phyloP scores from a whole-genome alignment of 2,329 filamentous ascomycete genomes.

The Colletotrichum sp. region DNA sequence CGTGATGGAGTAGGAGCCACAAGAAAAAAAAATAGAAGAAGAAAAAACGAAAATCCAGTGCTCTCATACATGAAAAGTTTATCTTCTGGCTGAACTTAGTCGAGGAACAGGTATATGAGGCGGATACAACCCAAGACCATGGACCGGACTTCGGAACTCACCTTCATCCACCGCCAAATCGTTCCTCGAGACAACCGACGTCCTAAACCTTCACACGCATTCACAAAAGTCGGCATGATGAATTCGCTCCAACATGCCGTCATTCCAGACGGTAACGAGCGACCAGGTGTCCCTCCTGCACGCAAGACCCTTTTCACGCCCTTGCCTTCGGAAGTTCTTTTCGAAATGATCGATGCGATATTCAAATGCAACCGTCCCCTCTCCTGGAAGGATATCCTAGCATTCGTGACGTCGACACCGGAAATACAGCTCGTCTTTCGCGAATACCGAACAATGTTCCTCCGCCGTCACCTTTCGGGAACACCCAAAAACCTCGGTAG shows the following conservation, averaged over 20 bases:
- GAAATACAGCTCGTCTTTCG: background rate
- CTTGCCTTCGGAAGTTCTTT: background rate
- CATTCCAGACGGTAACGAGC: background rate
- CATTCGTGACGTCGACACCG: background rate
- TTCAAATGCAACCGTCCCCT: background rate
- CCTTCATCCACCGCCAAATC: background rate
- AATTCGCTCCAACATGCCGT: background rate
- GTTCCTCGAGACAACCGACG: background rate
- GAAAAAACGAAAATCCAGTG: background rate
- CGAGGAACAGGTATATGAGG: background rate
- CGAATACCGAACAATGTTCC: background rate
- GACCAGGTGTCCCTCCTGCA: background rate
- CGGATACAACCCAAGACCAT: background rate
- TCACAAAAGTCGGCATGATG: background rate
- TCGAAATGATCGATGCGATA: background rate
- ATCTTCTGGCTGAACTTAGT: background rate
- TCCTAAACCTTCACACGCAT: background rate
- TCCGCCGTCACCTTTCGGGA: background rate
- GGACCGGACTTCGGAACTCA: background rate
- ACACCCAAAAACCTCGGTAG: background rate
- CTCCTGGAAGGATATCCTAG: background rate
- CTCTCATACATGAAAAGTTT: background rate
- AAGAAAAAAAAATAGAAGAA: background rate
- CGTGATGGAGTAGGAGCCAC: background rate
- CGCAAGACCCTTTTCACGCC: background rate